Evolutionary conservation across 257 asterid genomes (phyloP).

Genomic region (Lavandula angustifolia): DNA sequence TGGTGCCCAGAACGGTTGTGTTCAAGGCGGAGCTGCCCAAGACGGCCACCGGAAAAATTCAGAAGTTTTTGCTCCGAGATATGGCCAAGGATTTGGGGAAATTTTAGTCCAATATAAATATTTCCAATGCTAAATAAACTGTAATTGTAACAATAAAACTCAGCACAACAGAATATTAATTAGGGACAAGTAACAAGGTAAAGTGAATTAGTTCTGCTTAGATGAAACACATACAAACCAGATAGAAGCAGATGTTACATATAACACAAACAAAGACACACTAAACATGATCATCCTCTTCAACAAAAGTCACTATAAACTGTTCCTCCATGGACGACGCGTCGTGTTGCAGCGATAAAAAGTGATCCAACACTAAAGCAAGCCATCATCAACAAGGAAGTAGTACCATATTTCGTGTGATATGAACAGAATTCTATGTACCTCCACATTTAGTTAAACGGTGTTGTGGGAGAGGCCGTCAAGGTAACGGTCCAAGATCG

Average conservation of each 20-base stretch:
- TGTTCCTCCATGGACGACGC: too few species aligned
- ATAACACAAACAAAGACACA: conserved; percentile 4
- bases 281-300: background rate
- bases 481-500: conserved; percentile 56
- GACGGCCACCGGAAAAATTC: conserved; percentile 19
- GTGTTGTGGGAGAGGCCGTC: conserved; percentile 34
- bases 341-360: conserved; percentile 25
- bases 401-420: background rate
- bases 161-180: too few species aligned
- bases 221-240: too few species aligned
- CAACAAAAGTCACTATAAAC: background rate
- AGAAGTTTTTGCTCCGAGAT: conserved; percentile 24
- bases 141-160: too few species aligned
- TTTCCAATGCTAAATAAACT: too few species aligned
- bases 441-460: background rate
- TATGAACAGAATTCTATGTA: conserved; percentile 20
- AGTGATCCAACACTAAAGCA: conserved; percentile 28
- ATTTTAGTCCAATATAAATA: too few species aligned
- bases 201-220: too few species aligned
- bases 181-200: too few species aligned
- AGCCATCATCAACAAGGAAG: background rate
- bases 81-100: conserved; percentile 5
- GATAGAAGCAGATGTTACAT: too few species aligned
- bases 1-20: conserved; percentile 49
- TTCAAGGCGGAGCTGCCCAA: conserved; percentile 27